These are phyloP conservation scores for Punctularia strigosozonata DNA, from an alignment of 768 basidiomycete species.

Conservation along the genomic window DNA sequence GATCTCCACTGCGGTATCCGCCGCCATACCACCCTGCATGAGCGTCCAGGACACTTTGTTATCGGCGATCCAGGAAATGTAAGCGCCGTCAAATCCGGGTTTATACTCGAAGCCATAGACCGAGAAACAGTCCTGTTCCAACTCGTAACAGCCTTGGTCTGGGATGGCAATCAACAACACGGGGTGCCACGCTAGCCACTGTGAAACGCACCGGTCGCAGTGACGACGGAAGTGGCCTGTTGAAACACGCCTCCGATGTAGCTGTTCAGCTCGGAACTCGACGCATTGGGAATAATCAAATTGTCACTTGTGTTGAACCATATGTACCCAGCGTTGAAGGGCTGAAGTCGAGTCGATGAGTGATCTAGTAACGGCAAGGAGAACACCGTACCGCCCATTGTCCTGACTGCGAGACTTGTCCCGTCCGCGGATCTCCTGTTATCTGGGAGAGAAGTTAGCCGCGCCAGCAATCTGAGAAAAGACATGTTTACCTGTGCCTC, in stretches of 20 bases:
- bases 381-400: slow-evolving; percentile 59
- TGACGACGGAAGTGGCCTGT: slow-evolving; percentile 42
- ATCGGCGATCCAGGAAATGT: slow-evolving; percentile 32
- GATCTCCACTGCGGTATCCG: slow-evolving; percentile 21
- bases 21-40: slow-evolving; percentile 20
- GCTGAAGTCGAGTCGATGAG: slow-evolving; percentile 26
- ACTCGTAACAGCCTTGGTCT: slow-evolving; percentile 66
- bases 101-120: slow-evolving; percentile 77
- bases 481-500: slow-evolving; percentile 33
- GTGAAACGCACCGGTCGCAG: too few species aligned
- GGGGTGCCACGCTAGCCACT: too few species aligned
- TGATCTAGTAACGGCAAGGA: background rate
- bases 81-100: slow-evolving; percentile 40
- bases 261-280: slow-evolving; percentile 41
- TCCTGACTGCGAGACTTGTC: slow-evolving; percentile 72
- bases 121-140: slow-evolving; percentile 39
- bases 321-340: slow-evolving; percentile 62
- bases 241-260: slow-evolving; percentile 74
- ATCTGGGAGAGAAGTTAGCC: slow-evolving; percentile 9
- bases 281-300: slow-evolving; percentile 40
- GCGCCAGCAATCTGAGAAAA: background rate
- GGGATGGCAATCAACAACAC: too few species aligned
- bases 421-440: slow-evolving; percentile 18
- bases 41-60: slow-evolving; percentile 27
- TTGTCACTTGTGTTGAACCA: slow-evolving; percentile 60